A percentile compares a stretch with the other conserved stretches of the same genome.
These are phyloP conservation scores for Cryptococcus sp. DNA, from an alignment of 1,284 basidiomycete genomes.

Conservation along the genomic window DNA sequence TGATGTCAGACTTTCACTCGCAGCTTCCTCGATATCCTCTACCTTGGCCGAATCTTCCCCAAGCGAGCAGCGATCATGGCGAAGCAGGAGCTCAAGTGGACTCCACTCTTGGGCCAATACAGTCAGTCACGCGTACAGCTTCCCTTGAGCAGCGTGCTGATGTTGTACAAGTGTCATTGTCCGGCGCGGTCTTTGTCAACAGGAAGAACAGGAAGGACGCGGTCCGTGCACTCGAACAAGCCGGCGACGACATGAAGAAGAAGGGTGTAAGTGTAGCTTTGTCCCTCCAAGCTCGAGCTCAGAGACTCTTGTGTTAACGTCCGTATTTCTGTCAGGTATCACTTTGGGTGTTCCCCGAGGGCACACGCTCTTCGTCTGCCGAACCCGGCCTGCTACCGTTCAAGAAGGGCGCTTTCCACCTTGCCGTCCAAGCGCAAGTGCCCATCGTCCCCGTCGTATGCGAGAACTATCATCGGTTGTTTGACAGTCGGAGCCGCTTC, in stretches of 20 bases:
- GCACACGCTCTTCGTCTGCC: slow-evolving; percentile 75
- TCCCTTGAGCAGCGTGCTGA: slow-evolving; percentile 3
- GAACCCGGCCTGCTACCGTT: slow-evolving; percentile 75
- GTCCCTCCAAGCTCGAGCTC: neutral
- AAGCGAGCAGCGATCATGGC: slow-evolving; percentile 83
- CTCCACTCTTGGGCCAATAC: slow-evolving; percentile 86
- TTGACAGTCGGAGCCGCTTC: slow-evolving; percentile 72
- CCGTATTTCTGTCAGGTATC: slow-evolving; percentile 59
- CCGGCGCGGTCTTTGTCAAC: slow-evolving; percentile 93
- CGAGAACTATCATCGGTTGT: slow-evolving; percentile 90
- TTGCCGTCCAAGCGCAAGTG: slow-evolving; percentile 78
- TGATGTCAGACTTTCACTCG: no score
- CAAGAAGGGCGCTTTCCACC: slow-evolving; percentile 98
- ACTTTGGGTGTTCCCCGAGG: slow-evolving; percentile 90
- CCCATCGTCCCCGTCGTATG: slow-evolving; percentile 89
- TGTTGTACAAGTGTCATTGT: slow-evolving; percentile 65
- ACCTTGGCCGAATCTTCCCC: slow-evolving; percentile 85
- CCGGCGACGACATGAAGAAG: slow-evolving; percentile 78
- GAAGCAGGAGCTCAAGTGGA: slow-evolving; percentile 86
- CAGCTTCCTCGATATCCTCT: slow-evolving; percentile 80
- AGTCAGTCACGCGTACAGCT: slow-evolving; percentile 48
- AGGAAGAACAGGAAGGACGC: slow-evolving; percentile 76
- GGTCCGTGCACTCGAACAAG: slow-evolving; percentile 72
- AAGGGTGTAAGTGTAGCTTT: slow-evolving; percentile 53
- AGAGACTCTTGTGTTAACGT: neutral